Evolutionary conservation across 192 early-diverging fungal species (phyloP), one percentile per base, ranked within the genome.

Genomic region (Lunasporangiospora selenospora): DNA sequence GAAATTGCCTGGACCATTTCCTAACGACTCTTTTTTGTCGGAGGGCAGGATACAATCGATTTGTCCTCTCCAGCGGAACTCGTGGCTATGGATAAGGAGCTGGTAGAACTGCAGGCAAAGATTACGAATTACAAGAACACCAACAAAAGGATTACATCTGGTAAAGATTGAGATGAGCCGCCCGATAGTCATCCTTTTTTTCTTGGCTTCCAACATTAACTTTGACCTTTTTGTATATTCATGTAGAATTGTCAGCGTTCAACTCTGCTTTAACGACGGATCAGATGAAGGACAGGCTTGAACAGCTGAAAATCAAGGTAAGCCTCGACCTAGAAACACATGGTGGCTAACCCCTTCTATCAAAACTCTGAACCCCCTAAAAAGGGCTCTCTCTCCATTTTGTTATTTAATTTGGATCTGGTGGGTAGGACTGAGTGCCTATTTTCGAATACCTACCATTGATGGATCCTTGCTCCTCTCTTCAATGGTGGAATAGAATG

Each of bases 91-190:
- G 84, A 82, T 24, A 43, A 63, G 4, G 54, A 84, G 58, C 81
- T 90, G 24, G 69, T 78, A 3, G 27, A 49, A 2, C 63, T 93
- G 11, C 86, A 92, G 59, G 70, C 50, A 19, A 66, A 73, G 30
- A 81, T 86, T 11, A 56, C 47, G 24, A 83, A 89, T 13, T 51
- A 80, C 39, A 84, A 80, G 53, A 81, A 88, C 30, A 62, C 61
- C 30, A 80, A 76, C n/a, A 84, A 80, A 51, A 79, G 85, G 34
- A 51, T 82, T 5, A 34, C 61, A 3, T 62, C 76, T 47, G 63
- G 81, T 80, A 63, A 33, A 40, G 49, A 45, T 24, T 58, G 34
- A 34, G 12, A 16, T 23, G 29, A 30, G 13, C 18, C 10, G 11
- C 9, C 27, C 19, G 15, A 19, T 47, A 34, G 7, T 29, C 27